Evolutionary conservation across 352 stramenopile genomes (phyloP).

Genomic region (Phytophthora pisi): DNA sequence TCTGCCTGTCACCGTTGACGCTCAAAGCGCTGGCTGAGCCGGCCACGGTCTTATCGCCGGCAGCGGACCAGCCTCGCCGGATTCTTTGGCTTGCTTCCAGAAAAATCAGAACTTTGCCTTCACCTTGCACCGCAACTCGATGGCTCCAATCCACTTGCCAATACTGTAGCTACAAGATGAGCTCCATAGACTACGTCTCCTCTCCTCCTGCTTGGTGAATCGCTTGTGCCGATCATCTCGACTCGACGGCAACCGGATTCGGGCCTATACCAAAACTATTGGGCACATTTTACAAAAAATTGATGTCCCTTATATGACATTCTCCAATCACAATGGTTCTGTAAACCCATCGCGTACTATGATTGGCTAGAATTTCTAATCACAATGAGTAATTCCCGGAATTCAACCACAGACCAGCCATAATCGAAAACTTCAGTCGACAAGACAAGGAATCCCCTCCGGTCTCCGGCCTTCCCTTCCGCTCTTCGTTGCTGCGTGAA

Average conservation of each 20-base stretch:
- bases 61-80: not conserved
- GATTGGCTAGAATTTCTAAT: not conserved
- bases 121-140: not conserved
- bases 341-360: not conserved
- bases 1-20: constrained; percentile 3
- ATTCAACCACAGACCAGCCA: constrained; percentile 8
- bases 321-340: no score
- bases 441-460: not conserved
- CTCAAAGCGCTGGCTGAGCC: not conserved
- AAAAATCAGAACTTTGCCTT: constrained; percentile 15
- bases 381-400: not conserved
- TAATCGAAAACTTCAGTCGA: constrained; percentile 30
- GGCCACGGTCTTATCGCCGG: constrained; percentile 12
- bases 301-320: no score
- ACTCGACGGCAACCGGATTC: no score
- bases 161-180: no score
- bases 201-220: no score
- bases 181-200: no score
- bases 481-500: not conserved
- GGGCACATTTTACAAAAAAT: no score
- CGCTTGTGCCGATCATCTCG: no score
- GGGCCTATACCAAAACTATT: no score
- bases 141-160: not conserved
- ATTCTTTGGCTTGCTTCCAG: constrained; percentile 29
- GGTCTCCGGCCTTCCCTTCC: not conserved